These are phyloP conservation scores for Fusarium sp. DNA, from an alignment of 2,329 filamentous ascomycete species.

Conservation along the genomic window DNA sequence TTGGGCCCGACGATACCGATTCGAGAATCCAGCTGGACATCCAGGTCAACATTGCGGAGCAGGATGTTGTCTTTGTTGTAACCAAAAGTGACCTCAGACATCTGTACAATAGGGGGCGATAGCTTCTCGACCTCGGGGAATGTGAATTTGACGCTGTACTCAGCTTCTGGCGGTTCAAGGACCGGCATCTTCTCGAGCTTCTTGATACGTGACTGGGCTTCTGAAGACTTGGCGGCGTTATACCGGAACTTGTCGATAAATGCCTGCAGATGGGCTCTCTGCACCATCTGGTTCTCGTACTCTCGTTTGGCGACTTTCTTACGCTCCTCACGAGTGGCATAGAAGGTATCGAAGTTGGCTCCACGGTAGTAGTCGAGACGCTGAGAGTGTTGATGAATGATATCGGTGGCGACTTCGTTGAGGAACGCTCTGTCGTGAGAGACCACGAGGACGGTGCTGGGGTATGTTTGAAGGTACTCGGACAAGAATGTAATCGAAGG, in stretches of 20 bases:
- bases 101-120: constrained; percentile 96
- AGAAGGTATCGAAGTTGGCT: constrained; percentile 96
- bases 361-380: constrained; percentile 98
- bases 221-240: constrained; percentile 97
- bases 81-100: constrained; percentile 90
- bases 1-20: constrained; percentile 99
- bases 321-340: constrained; percentile 95
- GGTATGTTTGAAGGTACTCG: constrained; percentile 92
- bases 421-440: constrained; percentile 99
- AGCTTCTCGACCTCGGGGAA: constrained; percentile 98
- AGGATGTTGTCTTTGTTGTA: constrained; percentile 83
- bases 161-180: constrained; percentile 86
- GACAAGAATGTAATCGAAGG: constrained; percentile 99
- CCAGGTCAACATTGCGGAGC: constrained; percentile 86
- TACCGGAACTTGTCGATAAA: constrained; percentile 99
- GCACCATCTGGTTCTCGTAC: constrained; percentile 98
- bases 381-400: constrained; percentile 97
- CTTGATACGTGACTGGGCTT: constrained; percentile 98
- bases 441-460: constrained; percentile 93
- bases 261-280: constrained; percentile 90
- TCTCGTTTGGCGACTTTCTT: constrained; percentile 96
- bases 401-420: constrained; percentile 98
- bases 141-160: constrained; percentile 95
- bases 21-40: constrained; percentile 96
- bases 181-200: constrained; percentile 98